Conservation (phyloP, 2,329 filamentous ascomycete genomes). For the Botrytis porri region DNA sequence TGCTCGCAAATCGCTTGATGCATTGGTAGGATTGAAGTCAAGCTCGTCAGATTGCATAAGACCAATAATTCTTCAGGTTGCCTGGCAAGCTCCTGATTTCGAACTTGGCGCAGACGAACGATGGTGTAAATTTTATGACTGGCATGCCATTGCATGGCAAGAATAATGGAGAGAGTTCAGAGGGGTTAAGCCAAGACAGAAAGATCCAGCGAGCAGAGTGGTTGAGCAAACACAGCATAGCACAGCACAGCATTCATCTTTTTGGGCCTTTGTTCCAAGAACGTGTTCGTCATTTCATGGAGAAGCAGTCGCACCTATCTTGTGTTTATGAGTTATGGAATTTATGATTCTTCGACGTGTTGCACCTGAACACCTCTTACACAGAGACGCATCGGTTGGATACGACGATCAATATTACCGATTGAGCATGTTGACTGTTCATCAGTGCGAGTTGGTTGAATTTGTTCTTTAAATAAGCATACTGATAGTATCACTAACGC, state of each 20-base stretch:
- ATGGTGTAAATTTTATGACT: conserved; percentile 26
- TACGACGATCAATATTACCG: background rate
- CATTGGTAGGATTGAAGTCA: conserved; percentile 50
- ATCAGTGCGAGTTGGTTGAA: background rate
- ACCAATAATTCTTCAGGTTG: conserved; percentile 43
- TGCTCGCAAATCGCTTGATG: conserved; percentile 36
- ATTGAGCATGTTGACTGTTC: background rate
- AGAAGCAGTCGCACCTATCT: background rate
- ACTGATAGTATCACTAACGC: conserved; percentile 43
- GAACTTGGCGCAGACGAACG: conserved; percentile 39
- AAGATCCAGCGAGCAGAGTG: conserved; percentile 53
- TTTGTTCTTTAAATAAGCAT: background rate
- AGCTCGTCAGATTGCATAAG: conserved; percentile 54
- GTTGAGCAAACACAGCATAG: conserved; percentile 39
- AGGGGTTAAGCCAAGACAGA: conserved; percentile 21
- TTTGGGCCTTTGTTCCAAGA: background rate
- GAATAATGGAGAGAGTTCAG: conserved; percentile 19
- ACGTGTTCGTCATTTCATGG: background rate
- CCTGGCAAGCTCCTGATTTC: conserved; percentile 52
- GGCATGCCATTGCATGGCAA: conserved; percentile 14
- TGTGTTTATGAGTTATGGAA: background rate
- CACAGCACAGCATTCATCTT: conserved; percentile 37
- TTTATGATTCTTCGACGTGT: background rate
- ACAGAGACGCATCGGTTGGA: background rate
- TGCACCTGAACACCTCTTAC: background rate